Base-by-base conservation (phyloP, 1,284 basidiomycete species). In the Volvariella surrecta region DNA sequence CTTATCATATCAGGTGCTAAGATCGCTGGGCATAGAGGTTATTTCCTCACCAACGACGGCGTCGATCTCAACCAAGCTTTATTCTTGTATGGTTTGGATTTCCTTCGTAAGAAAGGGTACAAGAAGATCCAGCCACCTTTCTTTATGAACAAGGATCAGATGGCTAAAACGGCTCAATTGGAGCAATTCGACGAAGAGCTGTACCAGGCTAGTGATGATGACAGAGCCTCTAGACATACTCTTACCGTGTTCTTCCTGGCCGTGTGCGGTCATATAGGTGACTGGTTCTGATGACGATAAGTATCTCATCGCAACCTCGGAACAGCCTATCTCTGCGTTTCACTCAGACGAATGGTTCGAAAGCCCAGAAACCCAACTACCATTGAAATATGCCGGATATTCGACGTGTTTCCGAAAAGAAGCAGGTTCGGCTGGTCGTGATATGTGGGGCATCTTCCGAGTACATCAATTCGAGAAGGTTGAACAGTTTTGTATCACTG, bases 381-480 rank as follows among this genome's bases (percentile, higher is more conserved):
- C 96, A 4, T 77, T 97, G 60, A 74, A 76, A 66, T 93, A 82
- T 57, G 89, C 83, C 0, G 83, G 84, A 10, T 86, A 84, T 61
- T 85, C 82, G 56, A 99, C 95, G n/a, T 99, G 95, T 64, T 99
- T 99, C 84, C 81, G 96, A 39, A 99, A 98, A 67, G 95, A 99
- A 68, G 95, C 95, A 3, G 96, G 95, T 39, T 88, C 90, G 3
- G 91, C 93, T 37, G 96, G 96, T 11, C 86, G 92, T 45, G 96
- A 99, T 58, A 98, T 96, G 68, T 98, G 95, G 93, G 96, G 95
- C 47, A 97, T 98, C 66, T 99, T 99, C 82, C 89, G 96, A 30
- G 94, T 99, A 42, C 96, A 99, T 63, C 96, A 99, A 66, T 99
- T 99, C 55, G 96, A 99, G 68, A 99, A 99, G 70, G 77, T 99